phyloP scores from a whole-genome alignment of 768 basidiomycete species.

The Naematelia aurantialba region DNA sequence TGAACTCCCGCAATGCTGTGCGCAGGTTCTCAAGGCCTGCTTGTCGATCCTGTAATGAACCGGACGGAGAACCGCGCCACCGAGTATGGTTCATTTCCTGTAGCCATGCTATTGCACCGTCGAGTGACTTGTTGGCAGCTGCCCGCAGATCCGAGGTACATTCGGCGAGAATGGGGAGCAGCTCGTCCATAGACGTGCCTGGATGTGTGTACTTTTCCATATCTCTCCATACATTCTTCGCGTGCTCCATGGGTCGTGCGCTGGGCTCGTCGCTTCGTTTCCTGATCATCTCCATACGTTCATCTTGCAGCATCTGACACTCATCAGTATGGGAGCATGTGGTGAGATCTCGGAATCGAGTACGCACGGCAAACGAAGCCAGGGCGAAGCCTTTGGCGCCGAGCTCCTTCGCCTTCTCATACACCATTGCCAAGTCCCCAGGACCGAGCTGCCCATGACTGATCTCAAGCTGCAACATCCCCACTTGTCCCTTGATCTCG shows the following conservation, averaged over 20 bases:
- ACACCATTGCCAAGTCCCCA: conserved; percentile 37
- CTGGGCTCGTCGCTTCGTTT: not conserved
- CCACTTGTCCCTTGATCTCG: conserved; percentile 31
- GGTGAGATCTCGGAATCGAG: not conserved
- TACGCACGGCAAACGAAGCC: conserved; percentile 41
- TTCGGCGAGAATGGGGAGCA: conserved; percentile 44
- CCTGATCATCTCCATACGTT: conserved; percentile 4
- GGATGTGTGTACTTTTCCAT: conserved; percentile 29
- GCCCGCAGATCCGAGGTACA: conserved; percentile 37
- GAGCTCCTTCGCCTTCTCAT: conserved; percentile 37
- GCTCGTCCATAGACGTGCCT: conserved; percentile 28
- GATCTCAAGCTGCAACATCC: conserved; percentile 46
- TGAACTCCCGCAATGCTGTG: conserved; percentile 23
- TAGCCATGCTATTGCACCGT: conserved; percentile 44
- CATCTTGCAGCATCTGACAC: conserved; percentile 8
- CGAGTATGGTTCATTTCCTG: conserved; percentile 40
- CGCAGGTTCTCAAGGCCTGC: conserved; percentile 14
- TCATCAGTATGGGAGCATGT: not conserved
- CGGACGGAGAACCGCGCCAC: conserved; percentile 20
- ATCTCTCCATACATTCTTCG: conserved; percentile 3
- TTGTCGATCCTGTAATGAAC: conserved; percentile 25
- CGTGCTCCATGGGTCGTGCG: not conserved
- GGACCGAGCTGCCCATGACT: conserved; percentile 44
- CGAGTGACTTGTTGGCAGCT: conserved; percentile 26
- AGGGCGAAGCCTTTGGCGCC: conserved; percentile 32